phyloP scores from a whole-genome alignment of 805 yeast species.

The Starmerella gropengiesseri region DNA sequence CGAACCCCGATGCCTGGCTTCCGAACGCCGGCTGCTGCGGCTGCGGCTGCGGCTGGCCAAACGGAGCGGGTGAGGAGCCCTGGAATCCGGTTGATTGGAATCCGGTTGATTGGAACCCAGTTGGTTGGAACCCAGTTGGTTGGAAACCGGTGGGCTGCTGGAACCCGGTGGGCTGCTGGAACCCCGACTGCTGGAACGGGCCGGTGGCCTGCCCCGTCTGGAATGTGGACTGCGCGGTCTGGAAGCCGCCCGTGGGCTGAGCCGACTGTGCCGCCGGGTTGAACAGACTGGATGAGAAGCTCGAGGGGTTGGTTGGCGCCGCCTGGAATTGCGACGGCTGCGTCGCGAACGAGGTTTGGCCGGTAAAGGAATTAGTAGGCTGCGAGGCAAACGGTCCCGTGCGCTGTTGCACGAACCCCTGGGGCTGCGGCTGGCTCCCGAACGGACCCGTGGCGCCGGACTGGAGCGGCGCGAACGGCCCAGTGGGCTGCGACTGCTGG shows the following conservation, averaged over 20 bases:
- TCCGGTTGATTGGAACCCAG: too few relatives aligned
- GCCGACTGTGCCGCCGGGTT: too few relatives aligned
- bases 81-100: neutral
- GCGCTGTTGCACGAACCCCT: constrained; percentile 8
- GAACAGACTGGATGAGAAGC: too few relatives aligned
- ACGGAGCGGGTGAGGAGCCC: neutral
- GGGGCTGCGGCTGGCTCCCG: constrained; percentile 1
- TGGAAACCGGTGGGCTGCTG: constrained; percentile 4
- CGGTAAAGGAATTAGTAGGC: constrained; percentile 6
- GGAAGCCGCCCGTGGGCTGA: constrained; percentile 1
- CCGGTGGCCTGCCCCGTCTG: neutral
- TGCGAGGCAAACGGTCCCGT: constrained; percentile 13
- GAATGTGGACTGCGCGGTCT: neutral
- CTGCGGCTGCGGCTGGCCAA: neutral
- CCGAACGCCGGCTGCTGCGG: neutral
- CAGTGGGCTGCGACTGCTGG: constrained; percentile 25
- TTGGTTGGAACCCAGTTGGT: too few relatives aligned
- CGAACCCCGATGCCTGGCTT: neutral
- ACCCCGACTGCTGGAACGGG: constrained; percentile 2
- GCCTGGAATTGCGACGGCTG: constrained; percentile 12
- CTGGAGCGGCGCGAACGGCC: constrained; percentile 16
- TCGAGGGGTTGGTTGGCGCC: too few relatives aligned
- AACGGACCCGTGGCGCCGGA: constrained; percentile 19
- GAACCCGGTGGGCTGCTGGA: neutral
- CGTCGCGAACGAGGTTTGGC: neutral